These are phyloP conservation scores for Aspergillus sp. DNA, from an alignment of 2,329 filamentous ascomycete genomes.

Conservation along the genomic window DNA sequence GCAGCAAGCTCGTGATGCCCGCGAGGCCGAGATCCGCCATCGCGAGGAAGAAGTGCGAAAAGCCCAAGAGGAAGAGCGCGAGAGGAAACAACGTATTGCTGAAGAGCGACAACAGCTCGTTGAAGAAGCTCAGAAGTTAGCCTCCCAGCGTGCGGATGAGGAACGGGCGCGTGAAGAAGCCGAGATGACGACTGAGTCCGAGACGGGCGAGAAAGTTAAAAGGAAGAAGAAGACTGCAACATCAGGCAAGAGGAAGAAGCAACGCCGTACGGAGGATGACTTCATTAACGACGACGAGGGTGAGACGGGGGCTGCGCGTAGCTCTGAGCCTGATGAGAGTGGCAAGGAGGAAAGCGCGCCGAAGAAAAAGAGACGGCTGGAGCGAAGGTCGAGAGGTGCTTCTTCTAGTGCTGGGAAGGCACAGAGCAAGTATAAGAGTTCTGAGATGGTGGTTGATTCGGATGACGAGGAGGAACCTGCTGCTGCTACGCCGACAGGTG, in stretches of 20 bases:
- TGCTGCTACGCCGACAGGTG: constrained; percentile 27
- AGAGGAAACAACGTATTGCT: constrained; percentile 76
- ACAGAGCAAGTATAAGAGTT: constrained; percentile 76
- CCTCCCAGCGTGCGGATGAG: constrained; percentile 69
- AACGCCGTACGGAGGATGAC: constrained; percentile 37
- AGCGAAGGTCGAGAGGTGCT: constrained; percentile 47
- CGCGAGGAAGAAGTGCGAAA: constrained; percentile 75
- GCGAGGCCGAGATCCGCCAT: constrained; percentile 75
- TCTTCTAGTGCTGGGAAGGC: constrained; percentile 21
- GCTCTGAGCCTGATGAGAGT: constrained; percentile 31
- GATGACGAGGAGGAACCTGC: constrained; percentile 52
- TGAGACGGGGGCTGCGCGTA: constrained; percentile 29
- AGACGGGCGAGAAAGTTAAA: constrained; percentile 78
- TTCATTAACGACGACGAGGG: constrained; percentile 30
- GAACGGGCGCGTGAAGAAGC: constrained; percentile 68
- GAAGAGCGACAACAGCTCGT: constrained; percentile 81
- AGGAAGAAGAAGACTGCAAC: constrained; percentile 66
- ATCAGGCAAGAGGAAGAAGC: constrained; percentile 63
- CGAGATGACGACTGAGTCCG: constrained; percentile 76
- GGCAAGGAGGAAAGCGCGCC: constrained; percentile 38
- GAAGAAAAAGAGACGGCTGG: constrained; percentile 62
- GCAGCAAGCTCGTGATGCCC: constrained; percentile 72
- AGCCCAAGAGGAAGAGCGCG: constrained; percentile 66
- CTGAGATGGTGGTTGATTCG: constrained; percentile 78
- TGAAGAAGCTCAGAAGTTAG: constrained; percentile 71